Percentiles rank a stretch among this genome's conserved stretches.
Conservation (phyloP, 2,329 filamentous ascomycete genomes). For the Verticillium dahliae region DNA sequence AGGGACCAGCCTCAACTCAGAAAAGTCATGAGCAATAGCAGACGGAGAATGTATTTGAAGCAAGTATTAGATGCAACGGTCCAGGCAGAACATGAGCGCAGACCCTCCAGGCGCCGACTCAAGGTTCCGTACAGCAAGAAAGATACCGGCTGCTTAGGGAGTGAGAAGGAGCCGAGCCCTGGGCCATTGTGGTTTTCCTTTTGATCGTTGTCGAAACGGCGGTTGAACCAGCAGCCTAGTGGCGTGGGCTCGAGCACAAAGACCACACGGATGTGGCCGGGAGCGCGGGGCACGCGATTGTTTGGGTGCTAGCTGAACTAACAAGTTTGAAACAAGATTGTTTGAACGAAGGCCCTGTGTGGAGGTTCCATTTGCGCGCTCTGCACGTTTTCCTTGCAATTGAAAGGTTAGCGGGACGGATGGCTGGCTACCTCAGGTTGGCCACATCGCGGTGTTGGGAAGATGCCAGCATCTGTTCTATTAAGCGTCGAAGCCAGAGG, state of each 20-base stretch:
- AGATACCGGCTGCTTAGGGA: not conserved
- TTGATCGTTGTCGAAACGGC: not conserved
- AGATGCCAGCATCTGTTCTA: slow-evolving; percentile 5
- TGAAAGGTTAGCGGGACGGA: not conserved
- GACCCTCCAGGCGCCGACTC: not conserved
- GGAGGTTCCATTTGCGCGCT: not conserved
- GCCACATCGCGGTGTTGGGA: not conserved
- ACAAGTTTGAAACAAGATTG: not conserved
- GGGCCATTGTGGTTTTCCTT: not conserved
- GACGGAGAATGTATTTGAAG: not conserved
- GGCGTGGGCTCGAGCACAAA: not conserved
- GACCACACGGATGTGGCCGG: not conserved
- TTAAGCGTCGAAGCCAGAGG: slow-evolving; percentile 1
- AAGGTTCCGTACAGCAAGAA: not conserved
- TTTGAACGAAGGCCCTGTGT: not conserved
- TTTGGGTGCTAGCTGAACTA: not conserved
- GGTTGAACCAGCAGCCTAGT: not conserved
- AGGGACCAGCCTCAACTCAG: not conserved
- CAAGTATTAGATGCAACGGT: not conserved
- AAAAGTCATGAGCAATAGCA: not conserved
- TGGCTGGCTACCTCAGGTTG: not conserved
- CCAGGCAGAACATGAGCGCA: not conserved
- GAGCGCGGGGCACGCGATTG: not conserved
- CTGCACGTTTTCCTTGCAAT: not conserved
- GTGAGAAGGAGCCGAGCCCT: not conserved